phyloP scores from a whole-genome alignment of 805 yeast genomes.

The Kodamaea fukazawae region DNA sequence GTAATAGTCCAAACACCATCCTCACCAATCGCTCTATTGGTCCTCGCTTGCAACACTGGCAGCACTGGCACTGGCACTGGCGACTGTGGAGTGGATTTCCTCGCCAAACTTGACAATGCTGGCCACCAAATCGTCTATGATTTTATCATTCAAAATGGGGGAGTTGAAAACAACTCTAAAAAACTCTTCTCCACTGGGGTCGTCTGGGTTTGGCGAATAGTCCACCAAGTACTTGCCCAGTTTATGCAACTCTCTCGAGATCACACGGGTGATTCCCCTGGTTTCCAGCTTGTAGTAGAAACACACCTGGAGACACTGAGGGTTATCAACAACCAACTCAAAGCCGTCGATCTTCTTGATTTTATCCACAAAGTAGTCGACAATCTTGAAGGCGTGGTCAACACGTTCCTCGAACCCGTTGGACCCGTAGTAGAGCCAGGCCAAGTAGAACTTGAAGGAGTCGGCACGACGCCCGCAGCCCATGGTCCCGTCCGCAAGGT shows the following conservation, averaged over 20 bases:
- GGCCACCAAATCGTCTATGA: conserved; percentile 36
- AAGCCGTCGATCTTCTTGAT: conserved; percentile 45
- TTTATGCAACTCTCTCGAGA: conserved; percentile 58
- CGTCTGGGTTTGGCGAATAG: conserved; percentile 64
- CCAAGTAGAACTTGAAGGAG: conserved; percentile 70
- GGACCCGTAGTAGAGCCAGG: conserved; percentile 79
- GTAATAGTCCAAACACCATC: no score
- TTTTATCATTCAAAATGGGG: conserved; percentile 45
- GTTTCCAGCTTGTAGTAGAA: conserved; percentile 60
- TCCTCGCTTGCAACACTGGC: no score
- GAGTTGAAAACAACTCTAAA: conserved; percentile 82
- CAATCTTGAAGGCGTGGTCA: conserved; percentile 68
- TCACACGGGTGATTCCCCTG: conserved; percentile 51
- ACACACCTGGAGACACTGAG: conserved; percentile 82
- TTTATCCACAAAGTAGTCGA: conserved; percentile 55
- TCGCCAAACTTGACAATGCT: conserved; percentile 28
- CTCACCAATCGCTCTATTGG: no score
- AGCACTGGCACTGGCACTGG: no score
- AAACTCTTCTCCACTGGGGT: conserved; percentile 63
- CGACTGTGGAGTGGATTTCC: neutral
- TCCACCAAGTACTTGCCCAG: conserved; percentile 72
- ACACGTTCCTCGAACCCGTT: conserved; percentile 63
- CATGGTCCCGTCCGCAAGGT: conserved; percentile 87
- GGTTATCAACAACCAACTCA: conserved; percentile 45
- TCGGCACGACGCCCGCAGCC: conserved; percentile 90